Base-by-base conservation (phyloP, 2,329 filamentous ascomycete species). In the Paecilomyces formosus region DNA sequence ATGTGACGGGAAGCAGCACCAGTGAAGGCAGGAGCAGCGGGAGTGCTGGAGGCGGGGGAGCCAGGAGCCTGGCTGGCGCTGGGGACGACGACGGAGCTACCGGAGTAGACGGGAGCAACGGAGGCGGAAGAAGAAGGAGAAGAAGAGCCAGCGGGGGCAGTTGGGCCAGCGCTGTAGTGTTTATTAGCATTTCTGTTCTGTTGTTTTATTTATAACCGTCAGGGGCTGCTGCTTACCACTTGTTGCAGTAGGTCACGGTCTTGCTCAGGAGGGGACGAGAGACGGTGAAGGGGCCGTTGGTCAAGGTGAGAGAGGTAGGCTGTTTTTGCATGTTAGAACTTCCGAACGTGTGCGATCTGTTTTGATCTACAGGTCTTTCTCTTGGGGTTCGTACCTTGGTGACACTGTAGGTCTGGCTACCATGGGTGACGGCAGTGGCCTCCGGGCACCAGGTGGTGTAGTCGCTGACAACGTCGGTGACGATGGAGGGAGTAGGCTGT, bases 401-500 rank as follows among this genome's bases (percentile, higher is more conserved):
- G 76, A 90, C 79, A 67, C 82, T 87, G 82, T 88, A 89, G 76
- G 86, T 89, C 73, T 82, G 79, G 76, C 76, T 79, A 72, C 81
- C 82, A 78, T 88, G 80, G 69, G 82, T 83, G 75, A 90, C 76
- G 67, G 79, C 74, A 67, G 88, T 90, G 64, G 88, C 74, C 65
- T 71, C 79, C 22, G 88, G 87, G 85, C 88, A 91, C 84, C 81
- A 89, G 71, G 88, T 91, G 76, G 82, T 85, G 79, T 84, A 84
- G 59, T 78, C 75, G 59, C 84, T 85, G 64, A 90, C 82, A 64
- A 85, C 78, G 80, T 88, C 84, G 66, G 86, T 90, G 76, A 80
- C 81, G 75, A 72, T 77, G 79, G 65, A 78, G 3, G 35, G 15
- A 1, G 33, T 15, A 26, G 24, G 24, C 24, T 26, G 24, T 26